phyloP scores from a whole-genome alignment of 805 yeast genomes.

The Candida hispaniensis region DNA sequence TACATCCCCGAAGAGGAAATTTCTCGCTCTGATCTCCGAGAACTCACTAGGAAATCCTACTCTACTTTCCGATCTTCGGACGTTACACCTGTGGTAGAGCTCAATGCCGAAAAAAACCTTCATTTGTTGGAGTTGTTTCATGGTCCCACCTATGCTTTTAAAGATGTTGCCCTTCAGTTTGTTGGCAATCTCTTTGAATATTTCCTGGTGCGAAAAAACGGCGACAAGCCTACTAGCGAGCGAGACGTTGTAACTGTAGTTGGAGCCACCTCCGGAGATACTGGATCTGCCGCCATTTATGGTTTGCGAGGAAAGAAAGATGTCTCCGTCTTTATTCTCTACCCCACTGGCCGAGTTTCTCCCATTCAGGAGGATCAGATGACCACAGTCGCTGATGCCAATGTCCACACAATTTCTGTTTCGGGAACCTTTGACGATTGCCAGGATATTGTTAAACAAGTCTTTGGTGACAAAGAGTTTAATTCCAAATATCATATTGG shows the following conservation, averaged over 20 bases:
- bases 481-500: constrained; percentile 87
- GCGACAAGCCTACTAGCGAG: constrained; percentile 40
- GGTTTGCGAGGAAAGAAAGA: constrained; percentile 96
- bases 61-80: constrained; percentile 79
- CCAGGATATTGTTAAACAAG: constrained; percentile 89
- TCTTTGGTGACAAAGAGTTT: constrained; percentile 82
- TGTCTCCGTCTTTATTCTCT: constrained; percentile 91
- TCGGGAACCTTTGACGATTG: constrained; percentile 97
- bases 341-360: constrained; percentile 95
- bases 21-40: constrained; percentile 52
- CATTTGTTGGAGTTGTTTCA: constrained; percentile 89
- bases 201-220: constrained; percentile 70
- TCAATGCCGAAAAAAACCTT: constrained; percentile 48
- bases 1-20: constrained; percentile 69
- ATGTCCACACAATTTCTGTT: constrained; percentile 91
- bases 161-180: constrained; percentile 96
- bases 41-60: constrained; percentile 60
- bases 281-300: constrained; percentile 98
- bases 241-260: constrained; percentile 87
- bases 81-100: constrained; percentile 68
- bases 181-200: constrained; percentile 95
- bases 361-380: constrained; percentile 97
- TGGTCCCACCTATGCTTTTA: constrained; percentile 98
- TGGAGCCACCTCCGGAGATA: constrained; percentile 98
- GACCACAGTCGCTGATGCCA: constrained; percentile 89